Conservation (phyloP, 345 rosid genomes). For the Gynandropsis gynandra region DNA sequence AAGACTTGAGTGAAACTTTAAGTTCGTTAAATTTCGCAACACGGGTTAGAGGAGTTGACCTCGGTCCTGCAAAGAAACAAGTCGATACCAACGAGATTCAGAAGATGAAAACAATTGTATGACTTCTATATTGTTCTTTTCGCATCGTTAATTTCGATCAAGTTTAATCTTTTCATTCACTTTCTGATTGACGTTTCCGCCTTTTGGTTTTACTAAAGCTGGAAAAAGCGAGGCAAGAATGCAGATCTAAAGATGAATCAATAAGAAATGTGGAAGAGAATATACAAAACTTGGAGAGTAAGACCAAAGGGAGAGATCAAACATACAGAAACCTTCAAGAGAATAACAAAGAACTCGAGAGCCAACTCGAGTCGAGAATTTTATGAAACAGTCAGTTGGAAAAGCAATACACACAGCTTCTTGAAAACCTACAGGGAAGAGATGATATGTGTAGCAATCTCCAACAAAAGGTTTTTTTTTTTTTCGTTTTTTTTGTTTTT, state of each 20-base stretch:
- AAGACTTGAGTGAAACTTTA: no score
- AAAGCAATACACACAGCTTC: slow-evolving; percentile 52
- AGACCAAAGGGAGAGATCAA: slow-evolving; percentile 60
- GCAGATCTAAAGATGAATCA: slow-evolving; percentile 69
- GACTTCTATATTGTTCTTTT: slow-evolving; percentile 9
- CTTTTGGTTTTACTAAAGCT: slow-evolving; percentile 36
- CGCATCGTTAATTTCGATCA: no score
- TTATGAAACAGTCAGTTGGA: slow-evolving; percentile 47
- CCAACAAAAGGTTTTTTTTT: slow-evolving; percentile 57
- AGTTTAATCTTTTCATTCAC: no score
- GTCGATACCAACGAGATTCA: slow-evolving; percentile 72
- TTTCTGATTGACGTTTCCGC: no score
- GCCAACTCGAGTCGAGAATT: slow-evolving; percentile 48
- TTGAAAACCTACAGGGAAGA: slow-evolving; percentile 54
- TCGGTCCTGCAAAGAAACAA: slow-evolving; percentile 74
- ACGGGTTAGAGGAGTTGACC: no score
- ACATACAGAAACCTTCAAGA: slow-evolving; percentile 52
- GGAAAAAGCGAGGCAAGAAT: slow-evolving; percentile 76
- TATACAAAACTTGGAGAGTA: slow-evolving; percentile 60
- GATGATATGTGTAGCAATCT: slow-evolving; percentile 61
- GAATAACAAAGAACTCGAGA: slow-evolving; percentile 80
- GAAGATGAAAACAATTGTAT: slow-evolving; percentile 68
- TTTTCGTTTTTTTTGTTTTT: no score
- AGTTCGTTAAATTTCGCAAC: no score
- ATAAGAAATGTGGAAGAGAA: slow-evolving; percentile 70